Conservation (phyloP, 441 rosid genomes). For the Pelargonium cotyledonis region DNA sequence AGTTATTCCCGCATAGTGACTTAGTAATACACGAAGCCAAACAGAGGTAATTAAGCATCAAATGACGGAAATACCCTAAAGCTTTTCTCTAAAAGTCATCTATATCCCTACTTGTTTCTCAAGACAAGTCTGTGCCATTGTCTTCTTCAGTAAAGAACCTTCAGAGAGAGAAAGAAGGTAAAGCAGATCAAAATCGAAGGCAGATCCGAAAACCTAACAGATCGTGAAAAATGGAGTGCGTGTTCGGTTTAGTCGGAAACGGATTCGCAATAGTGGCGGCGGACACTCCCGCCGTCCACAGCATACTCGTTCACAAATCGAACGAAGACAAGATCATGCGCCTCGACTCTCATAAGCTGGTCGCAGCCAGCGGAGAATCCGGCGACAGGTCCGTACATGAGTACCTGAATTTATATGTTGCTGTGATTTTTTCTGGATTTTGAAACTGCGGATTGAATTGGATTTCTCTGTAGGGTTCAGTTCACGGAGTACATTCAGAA, state of each 20-base stretch:
- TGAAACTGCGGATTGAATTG: neutral
- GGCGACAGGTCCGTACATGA: conserved; percentile 64
- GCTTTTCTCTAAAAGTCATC: no score
- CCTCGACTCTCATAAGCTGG: conserved; percentile 91
- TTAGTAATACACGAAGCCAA: no score
- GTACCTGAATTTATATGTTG: no score
- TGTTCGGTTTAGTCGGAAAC: conserved; percentile 78
- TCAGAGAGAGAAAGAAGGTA: no score
- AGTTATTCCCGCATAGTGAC: no score
- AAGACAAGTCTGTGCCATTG: no score
- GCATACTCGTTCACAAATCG: conserved; percentile 85
- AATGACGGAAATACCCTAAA: no score
- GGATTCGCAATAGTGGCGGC: conserved; percentile 79
- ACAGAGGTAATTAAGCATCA: no score
- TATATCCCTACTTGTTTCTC: no score
- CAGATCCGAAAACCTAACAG: conserved; percentile 20
- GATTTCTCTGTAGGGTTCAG: conserved; percentile 42
- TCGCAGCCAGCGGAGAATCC: conserved; percentile 96
- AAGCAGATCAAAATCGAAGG: no score
- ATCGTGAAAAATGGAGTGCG: conserved; percentile 63
- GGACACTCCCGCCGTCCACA: conserved; percentile 91
- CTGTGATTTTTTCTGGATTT: neutral
- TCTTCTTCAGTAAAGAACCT: no score
- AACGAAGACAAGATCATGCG: conserved; percentile 95
- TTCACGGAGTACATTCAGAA: conserved; percentile 91